Evolutionary conservation across 2,329 filamentous ascomycete species (phyloP), one percentile per base, ranked within the genome.

Genomic region (Xylaria sp.): DNA sequence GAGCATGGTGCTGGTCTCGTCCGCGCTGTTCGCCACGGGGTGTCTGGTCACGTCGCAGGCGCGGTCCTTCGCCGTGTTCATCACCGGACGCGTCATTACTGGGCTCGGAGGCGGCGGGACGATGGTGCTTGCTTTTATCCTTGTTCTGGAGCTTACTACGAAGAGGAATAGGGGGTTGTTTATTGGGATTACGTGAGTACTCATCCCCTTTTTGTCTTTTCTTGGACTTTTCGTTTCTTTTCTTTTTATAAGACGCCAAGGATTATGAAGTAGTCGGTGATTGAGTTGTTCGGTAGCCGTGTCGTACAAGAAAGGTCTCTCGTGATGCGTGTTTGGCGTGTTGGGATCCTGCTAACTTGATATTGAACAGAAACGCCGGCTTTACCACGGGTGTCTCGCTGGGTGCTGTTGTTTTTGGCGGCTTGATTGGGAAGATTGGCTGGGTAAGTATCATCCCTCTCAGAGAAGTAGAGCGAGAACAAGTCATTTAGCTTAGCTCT

Each of bases 71-170:
- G 76, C 81, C 1, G 80, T 83, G 3, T 96, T 97, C 73, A 84
- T 96, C 20, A 68, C 89, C 0, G 93, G 93, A 0, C 86, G 93
- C 55, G 87, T 87, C 1, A 76, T 94, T 18, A 87, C 89, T 2
- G 93, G 93, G 0, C 78, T 89, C 9, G 93, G 92, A 0, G 90
- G 87, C 18, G 91, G 91, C 2, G 92, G 92, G 0, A 86, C 94
- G 57, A 88, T 94, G 81, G 91, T 91, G 0, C 86, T 94, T 7
- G 87, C 90, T 0, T 88, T 93, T 56, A 93, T 97, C 57, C 83
- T 95, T 25, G 89, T 93, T 0, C 85, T 96, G n/a, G 91, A 95
- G 77, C 82, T 96, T 70, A 87, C 90, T 0, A 88, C 86, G 25
- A 87, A 89, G 70, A 89, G 88, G 71, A 85, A 88, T 4, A 85